Percentiles rank a stretch among this genome's conserved stretches.
These are phyloP conservation scores for Ichthyophthirius multifiliis DNA, from an alignment of 169 alveolate genomes.

Conservation along the genomic window DNA sequence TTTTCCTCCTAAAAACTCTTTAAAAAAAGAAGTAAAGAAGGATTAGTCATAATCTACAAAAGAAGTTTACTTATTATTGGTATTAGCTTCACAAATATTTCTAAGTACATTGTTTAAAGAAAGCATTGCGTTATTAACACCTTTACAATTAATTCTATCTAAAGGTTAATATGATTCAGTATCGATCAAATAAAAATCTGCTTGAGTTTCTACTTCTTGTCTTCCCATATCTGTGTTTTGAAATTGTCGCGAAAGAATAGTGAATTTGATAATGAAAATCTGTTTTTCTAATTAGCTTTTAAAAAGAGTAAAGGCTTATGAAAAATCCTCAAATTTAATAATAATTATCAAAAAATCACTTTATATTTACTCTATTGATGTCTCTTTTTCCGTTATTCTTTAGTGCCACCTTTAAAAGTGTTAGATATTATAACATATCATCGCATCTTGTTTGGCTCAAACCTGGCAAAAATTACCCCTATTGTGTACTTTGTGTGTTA, in stretches of 20 bases:
- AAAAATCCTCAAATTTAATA: not conserved
- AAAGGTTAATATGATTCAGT: not conserved
- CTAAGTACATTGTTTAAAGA: not conserved
- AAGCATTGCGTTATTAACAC: not conserved
- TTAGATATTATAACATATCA: not conserved
- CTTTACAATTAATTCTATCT: not conserved
- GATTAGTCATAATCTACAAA: not conserved
- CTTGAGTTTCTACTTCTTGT: not conserved
- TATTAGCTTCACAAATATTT: not conserved
- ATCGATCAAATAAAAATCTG: not conserved
- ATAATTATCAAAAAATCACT: no score
- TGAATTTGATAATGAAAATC: not conserved
- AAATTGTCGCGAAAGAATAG: not conserved
- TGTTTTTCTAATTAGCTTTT: not conserved
- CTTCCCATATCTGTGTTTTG: not conserved
- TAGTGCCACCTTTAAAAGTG: not conserved
- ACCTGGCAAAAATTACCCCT: not conserved
- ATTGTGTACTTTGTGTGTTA: not conserved
- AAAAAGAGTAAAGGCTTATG: not conserved
- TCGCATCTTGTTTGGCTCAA: not conserved
- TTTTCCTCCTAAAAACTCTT: not conserved
- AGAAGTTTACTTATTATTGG: not conserved
- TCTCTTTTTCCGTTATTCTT: not conserved
- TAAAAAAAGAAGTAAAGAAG: not conserved
- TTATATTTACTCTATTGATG: not conserved